These are phyloP conservation scores for Termitomyces eurrhizus DNA, from an alignment of 768 basidiomycete genomes.

Conservation along the genomic window DNA sequence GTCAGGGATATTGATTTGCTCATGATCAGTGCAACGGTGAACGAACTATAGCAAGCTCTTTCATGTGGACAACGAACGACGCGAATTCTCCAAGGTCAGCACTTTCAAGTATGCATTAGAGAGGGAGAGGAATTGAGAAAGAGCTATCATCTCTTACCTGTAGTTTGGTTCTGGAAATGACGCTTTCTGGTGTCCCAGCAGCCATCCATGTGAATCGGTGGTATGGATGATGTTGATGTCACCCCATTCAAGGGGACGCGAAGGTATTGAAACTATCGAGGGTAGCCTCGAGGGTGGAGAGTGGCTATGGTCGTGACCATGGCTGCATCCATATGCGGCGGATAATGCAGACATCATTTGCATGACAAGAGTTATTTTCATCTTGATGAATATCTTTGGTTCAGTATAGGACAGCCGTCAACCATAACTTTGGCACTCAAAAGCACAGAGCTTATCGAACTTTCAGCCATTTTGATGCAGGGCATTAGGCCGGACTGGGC, in stretches of 20 bases:
- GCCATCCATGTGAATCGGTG: conserved; percentile 71
- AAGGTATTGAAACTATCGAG: conserved; percentile 51
- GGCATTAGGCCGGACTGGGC: not conserved
- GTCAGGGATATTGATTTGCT: not conserved
- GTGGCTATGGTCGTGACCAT: conserved; percentile 26
- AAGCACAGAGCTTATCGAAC: not conserved
- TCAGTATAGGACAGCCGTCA: not conserved
- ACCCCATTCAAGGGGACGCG: conserved; percentile 76
- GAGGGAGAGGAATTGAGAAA: not conserved
- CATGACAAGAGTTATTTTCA: not conserved
- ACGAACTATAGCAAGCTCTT: conserved; percentile 6
- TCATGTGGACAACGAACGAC: conserved; percentile 17
- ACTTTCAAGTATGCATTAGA: conserved; percentile 16
- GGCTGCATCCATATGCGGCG: not conserved
- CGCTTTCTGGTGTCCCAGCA: conserved; percentile 78
- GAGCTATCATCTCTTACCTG: conserved; percentile 30
- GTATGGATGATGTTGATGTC: conserved; percentile 86
- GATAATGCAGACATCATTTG: not conserved
- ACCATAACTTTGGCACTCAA: not conserved
- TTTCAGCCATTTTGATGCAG: not conserved
- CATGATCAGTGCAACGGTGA: not conserved
- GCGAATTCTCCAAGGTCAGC: conserved; percentile 27
- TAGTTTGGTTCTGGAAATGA: conserved; percentile 77
- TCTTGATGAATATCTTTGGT: not conserved
- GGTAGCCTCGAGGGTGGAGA: conserved; percentile 30